phyloP scores from a whole-genome alignment of 306 rosid genomes.

The Cucumis cinereus region DNA sequence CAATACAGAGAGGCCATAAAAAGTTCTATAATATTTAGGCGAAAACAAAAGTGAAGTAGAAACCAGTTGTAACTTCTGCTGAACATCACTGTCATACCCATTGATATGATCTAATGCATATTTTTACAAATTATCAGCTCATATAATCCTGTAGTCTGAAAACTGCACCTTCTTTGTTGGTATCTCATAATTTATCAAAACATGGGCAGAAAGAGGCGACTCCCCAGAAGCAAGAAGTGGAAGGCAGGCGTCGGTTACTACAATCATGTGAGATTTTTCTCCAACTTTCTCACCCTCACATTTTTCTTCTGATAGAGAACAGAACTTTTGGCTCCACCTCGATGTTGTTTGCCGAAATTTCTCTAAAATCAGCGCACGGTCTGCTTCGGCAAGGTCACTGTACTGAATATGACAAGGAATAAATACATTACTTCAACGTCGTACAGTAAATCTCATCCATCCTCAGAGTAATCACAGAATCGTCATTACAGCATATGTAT shows the following conservation, averaged over 20 bases:
- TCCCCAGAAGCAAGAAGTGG: slow-evolving; percentile 77
- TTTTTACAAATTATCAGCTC: neutral
- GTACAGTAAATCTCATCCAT: neutral
- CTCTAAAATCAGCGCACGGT: slow-evolving; percentile 50
- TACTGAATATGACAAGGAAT: slow-evolving; percentile 35
- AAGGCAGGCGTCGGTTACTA: slow-evolving; percentile 82
- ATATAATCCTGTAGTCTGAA: neutral
- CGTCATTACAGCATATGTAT: neutral
- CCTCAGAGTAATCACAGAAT: neutral
- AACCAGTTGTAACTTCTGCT: neutral
- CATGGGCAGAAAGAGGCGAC: slow-evolving; percentile 44
- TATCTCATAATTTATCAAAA: slow-evolving; percentile 72
- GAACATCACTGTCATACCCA: neutral
- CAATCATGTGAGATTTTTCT: slow-evolving; percentile 58
- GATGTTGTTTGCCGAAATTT: slow-evolving; percentile 39
- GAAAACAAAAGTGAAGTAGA: neutral
- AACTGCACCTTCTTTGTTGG: slow-evolving; percentile 60
- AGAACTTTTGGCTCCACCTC: slow-evolving; percentile 41
- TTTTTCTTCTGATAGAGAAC: slow-evolving; percentile 30
- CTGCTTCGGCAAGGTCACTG: slow-evolving; percentile 83
- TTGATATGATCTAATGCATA: neutral
- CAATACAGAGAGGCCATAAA: neutral
- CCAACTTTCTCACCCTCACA: slow-evolving; percentile 35
- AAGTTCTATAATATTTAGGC: neutral
- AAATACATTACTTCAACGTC: neutral